Evolutionary conservation across 2,329 filamentous ascomycete genomes (phyloP).

Genomic region (Aspergillus viridinutans): DNA sequence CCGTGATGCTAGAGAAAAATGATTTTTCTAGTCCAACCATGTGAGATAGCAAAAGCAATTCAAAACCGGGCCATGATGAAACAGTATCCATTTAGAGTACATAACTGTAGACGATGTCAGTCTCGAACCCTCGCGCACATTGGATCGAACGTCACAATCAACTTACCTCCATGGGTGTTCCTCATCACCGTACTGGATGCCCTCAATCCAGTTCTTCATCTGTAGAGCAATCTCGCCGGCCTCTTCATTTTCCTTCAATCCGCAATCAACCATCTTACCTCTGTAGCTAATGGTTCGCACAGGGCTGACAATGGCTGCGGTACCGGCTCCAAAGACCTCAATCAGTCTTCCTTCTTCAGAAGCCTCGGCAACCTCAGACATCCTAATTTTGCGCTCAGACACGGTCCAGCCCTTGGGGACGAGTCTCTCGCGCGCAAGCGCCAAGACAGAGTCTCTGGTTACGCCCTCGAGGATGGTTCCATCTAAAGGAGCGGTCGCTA

Average conservation of each 20-base stretch:
- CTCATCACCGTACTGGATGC: constrained; percentile 90
- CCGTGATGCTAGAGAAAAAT: not conserved
- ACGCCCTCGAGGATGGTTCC: constrained; percentile 96
- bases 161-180: constrained; percentile 84
- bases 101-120: not conserved
- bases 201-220: constrained; percentile 97
- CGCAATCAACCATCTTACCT: constrained; percentile 75
- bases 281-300: constrained; percentile 87
- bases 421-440: constrained; percentile 77
- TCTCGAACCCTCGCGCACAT: not conserved
- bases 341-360: constrained; percentile 78
- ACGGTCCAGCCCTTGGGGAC: constrained; percentile 83
- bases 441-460: constrained; percentile 85
- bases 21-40: not conserved
- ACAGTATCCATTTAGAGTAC: not conserved
- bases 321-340: constrained; percentile 91
- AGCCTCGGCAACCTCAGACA: constrained; percentile 78
- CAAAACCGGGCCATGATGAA: not conserved
- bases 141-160: not conserved
- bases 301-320: constrained; percentile 89
- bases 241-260: constrained; percentile 74
- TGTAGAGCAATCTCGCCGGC: constrained; percentile 77
- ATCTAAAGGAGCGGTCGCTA: constrained; percentile 91
- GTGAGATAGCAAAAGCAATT: not conserved
- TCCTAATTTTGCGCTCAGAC: constrained; percentile 85